Evolutionary conservation across 192 early-diverging fungal species (phyloP), one percentile per base, ranked within the genome.

Genomic region (Dimargaris xerosporica): DNA sequence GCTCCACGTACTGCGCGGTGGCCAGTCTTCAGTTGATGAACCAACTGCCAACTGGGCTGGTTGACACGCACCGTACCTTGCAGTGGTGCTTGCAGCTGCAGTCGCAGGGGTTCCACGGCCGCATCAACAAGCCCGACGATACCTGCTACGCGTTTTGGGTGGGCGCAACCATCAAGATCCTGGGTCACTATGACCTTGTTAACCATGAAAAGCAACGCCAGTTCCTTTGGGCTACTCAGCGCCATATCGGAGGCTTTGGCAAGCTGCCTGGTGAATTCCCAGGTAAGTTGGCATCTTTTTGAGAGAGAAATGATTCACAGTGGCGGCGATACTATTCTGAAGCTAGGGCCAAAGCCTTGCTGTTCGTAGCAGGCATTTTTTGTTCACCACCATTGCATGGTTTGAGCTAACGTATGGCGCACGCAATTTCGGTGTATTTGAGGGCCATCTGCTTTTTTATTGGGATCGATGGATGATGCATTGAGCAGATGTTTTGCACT

Each of bases 71-170:
- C 59, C 66, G 74, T 31, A 70, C 76, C 39, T 69, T 85, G 34
- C 65, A 70, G 41, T 98, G 97, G 97, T 76, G 88, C 42, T 54
- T 98, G 52, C 67, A 70, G 23, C 75, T 88, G n/a, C 93, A 94
- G 67, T 65, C 67, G 43, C 74, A 69, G 28, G 97, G 97, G 6
- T 99, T 94, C 74, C 87, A 93, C 65, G 97, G 97, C 5, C 70
- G 97, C 44, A 70, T 77, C 12, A 88, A 90, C 66, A 99, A 99
- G 70, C 69, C 74, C 3, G 73, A 82, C 25, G 97, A 99, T 66
- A 90, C 89, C 15, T 99, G 97, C 70, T 99, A 99, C 71, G 87
- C 91, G 11, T 99, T 95, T 72, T 99, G 97, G 97, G 77, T 98
- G 23, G 97, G 96, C 10, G 93, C 80, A 0, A 67, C 83, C 12